Evolutionary conservation across 139 green algal genomes (phyloP).

Genomic region (Chlamydomonas urium): DNA sequence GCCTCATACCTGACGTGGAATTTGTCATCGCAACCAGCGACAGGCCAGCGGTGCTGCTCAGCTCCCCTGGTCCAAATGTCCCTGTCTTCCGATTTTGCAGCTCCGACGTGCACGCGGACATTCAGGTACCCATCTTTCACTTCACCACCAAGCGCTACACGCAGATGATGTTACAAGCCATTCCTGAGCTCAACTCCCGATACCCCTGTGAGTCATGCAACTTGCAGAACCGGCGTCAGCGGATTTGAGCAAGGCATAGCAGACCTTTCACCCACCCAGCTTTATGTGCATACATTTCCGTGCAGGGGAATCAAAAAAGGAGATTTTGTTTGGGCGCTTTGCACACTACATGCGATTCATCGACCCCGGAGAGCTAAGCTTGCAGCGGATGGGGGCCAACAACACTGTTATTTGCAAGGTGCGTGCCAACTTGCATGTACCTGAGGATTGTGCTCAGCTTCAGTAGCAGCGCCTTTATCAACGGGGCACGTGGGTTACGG

Average conservation of each 20-base stretch:
- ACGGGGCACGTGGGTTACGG: too few relatives aligned
- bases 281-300: too few relatives aligned
- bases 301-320: too few relatives aligned
- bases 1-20: slow-evolving; percentile 31
- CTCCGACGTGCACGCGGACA: slow-evolving; percentile 27
- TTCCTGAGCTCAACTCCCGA: neutral
- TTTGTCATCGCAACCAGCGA: slow-evolving; percentile 37
- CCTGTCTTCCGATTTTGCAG: slow-evolving; percentile 24
- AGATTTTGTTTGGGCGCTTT: slow-evolving; percentile 27
- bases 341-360: slow-evolving; percentile 31
- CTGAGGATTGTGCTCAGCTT: too few relatives aligned
- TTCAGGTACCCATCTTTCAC: slow-evolving; percentile 33
- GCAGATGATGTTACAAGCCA: slow-evolving; percentile 10
- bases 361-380: slow-evolving; percentile 15
- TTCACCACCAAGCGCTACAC: slow-evolving; percentile 48
- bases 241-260: too few relatives aligned
- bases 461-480: too few relatives aligned
- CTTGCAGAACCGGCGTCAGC: neutral
- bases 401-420: slow-evolving; percentile 22
- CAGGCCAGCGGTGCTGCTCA: slow-evolving; percentile 23
- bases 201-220: slow-evolving; percentile 33
- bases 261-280: too few relatives aligned
- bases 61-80: slow-evolving; percentile 15
- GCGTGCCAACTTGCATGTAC: too few relatives aligned
- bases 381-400: slow-evolving; percentile 1